These are phyloP conservation scores for Solanum bukasovii DNA, from an alignment of 257 asterid species.

Conservation along the genomic window DNA sequence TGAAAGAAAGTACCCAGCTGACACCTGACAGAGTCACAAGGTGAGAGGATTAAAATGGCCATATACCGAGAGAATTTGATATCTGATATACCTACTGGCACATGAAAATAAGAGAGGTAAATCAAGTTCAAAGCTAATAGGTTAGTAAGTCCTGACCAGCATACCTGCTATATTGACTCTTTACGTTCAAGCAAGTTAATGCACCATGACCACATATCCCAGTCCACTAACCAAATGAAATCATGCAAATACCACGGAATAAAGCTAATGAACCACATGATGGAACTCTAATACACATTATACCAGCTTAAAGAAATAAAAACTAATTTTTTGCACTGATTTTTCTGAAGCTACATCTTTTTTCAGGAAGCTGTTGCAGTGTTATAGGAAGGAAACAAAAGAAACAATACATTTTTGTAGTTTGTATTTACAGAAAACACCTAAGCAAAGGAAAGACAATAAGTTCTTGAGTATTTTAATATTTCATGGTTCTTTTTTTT, in stretches of 20 bases:
- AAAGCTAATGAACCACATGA: not conserved
- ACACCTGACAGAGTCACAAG: slow-evolving; percentile 35
- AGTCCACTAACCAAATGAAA: not conserved
- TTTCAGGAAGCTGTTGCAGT: not conserved
- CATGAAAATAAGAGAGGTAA: not conserved
- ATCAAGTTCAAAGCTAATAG: not conserved
- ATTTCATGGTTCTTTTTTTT: not conserved
- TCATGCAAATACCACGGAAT: not conserved
- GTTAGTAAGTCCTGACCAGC: not conserved
- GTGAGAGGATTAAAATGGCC: not conserved
- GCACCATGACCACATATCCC: not conserved
- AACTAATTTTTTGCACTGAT: not conserved
- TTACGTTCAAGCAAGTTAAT: not conserved
- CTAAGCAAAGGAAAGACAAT: not conserved
- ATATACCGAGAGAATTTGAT: not conserved
- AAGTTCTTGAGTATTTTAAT: not conserved
- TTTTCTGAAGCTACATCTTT: not conserved
- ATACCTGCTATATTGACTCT: not conserved
- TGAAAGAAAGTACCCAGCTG: slow-evolving; percentile 82
- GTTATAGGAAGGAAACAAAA: not conserved
- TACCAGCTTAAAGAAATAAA: not conserved
- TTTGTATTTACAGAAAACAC: not conserved
- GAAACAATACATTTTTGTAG: not conserved
- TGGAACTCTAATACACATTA: not conserved
- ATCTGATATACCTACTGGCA: not conserved